Evolutionary conservation across 176 grass and related monocot genomes (phyloP), one percentile per base, ranked within the genome.

Genomic region (Oryza meyeriana): DNA sequence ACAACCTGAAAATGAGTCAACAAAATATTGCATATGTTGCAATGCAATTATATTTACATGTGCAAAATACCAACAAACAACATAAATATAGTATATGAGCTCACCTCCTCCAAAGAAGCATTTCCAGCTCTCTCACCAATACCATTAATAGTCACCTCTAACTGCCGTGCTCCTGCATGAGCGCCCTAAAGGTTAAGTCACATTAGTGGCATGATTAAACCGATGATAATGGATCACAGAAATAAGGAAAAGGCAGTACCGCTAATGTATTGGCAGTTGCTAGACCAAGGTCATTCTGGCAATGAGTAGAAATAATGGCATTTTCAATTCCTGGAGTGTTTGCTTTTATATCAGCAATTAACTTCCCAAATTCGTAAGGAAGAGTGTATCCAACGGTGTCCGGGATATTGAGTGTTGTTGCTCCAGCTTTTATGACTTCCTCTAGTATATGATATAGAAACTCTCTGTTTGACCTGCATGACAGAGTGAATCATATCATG

Each of bases 81-180:
- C 28, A 84, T 16, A 33, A 69, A 76, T 41, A 32, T 75, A 78
- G 14, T 12, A 76, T 52, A 81, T 16, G 42, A 80, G 76, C 40
- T 68, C 66, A 95, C 96, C 93, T 99, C 96, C 75, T 99, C 96
- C 66, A 99, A 88, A 66, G 96, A 95, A 88, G 96, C 96, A 90
- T 99, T 99, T 75, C 96, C 93, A 12, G 96, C 96, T 87, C 96
- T 99, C 78, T 99, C 96, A 75, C 93, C 96, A 16, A 95, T 99
- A 77, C 96, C 96, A 87, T 99, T 99, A 24, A 99, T 82, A 88
- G 96, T 99, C 63, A 99, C 96, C 84, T 99, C 96, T 86, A 95
- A 71, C 85, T 95, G 96, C 1, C 91, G 79, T 78, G 96, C 93
- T 48, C 93, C 96, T 91, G 89, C 96, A 90, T 69, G 61, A 83